These are phyloP conservation scores for Lolium multiflorum DNA, from an alignment of 176 grass and related monocot species.

Conservation along the genomic window DNA sequence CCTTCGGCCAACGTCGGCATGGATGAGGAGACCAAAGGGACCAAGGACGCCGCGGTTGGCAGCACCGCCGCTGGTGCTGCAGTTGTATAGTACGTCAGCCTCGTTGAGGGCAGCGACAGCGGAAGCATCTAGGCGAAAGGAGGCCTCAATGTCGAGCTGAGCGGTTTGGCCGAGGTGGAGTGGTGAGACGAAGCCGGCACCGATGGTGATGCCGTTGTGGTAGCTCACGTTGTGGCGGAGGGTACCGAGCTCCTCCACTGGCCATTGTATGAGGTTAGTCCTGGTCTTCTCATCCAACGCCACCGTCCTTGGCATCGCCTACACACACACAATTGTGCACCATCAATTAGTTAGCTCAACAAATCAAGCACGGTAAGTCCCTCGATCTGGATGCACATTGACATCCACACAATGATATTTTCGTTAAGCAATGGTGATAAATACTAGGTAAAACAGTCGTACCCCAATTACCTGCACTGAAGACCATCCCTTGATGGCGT, in stretches of 20 bases:
- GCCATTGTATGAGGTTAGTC: too few species aligned
- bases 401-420: too few species aligned
- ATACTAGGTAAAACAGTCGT: too few species aligned
- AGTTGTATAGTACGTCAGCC: slow-evolving; percentile 49
- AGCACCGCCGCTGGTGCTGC: slow-evolving; percentile 53
- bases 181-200: slow-evolving; percentile 30
- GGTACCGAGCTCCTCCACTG: too few species aligned
- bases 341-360: too few species aligned
- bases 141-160: slow-evolving; percentile 62
- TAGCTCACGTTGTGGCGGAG: slow-evolving; percentile 10
- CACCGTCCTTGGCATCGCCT: too few species aligned
- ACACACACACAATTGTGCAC: background rate
- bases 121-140: slow-evolving; percentile 47
- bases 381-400: too few species aligned
- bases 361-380: too few species aligned
- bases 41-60: slow-evolving; percentile 46
- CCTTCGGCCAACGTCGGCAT: slow-evolving; percentile 23
- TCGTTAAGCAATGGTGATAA: too few species aligned
- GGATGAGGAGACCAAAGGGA: slow-evolving; percentile 60
- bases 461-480: background rate
- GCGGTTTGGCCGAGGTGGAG: slow-evolving; percentile 32
- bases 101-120: background rate
- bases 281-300: too few species aligned
- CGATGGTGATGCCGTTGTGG: slow-evolving; percentile 45
- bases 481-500: background rate